Evolutionary conservation across 495 filamentous ascomycete species (phyloP).

Genomic region (Choiromyces venosus): DNA sequence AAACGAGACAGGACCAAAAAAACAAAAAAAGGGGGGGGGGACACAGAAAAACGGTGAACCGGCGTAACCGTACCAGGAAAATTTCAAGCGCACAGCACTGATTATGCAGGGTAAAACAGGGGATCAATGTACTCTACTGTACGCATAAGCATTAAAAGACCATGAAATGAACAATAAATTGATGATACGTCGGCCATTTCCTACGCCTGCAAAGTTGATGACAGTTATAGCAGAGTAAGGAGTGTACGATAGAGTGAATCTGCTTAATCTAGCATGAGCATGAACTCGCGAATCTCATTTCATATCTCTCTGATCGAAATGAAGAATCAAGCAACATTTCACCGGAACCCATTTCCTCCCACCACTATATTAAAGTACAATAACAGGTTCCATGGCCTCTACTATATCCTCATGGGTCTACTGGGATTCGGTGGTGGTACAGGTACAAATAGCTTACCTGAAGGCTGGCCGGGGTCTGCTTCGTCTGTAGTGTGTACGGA

Average conservation of each 20-base stretch:
- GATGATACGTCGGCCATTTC: not conserved
- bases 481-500: not conserved
- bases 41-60: not conserved
- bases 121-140: not conserved
- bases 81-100: constrained; percentile 6
- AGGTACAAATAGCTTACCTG: not conserved
- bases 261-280: not conserved
- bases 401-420: not conserved
- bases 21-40: not conserved
- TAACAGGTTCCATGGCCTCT: not conserved
- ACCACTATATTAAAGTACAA: not conserved
- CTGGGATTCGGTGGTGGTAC: not conserved
- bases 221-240: no score
- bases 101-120: constrained; percentile 12
- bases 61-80: constrained; percentile 6
- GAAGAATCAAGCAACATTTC: not conserved
- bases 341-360: not conserved
- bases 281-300: not conserved
- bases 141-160: not conserved
- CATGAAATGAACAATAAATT: not conserved
- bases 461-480: not conserved
- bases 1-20: constrained; percentile 2
- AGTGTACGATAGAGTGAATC: not conserved
- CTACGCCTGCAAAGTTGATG: not conserved
- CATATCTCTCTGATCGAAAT: not conserved